A percentile compares a stretch with the other conserved stretches of the same genome.
Evolutionary conservation across 176 grass and related monocot genomes (phyloP).

Genomic region (Triticum timopheevii): DNA sequence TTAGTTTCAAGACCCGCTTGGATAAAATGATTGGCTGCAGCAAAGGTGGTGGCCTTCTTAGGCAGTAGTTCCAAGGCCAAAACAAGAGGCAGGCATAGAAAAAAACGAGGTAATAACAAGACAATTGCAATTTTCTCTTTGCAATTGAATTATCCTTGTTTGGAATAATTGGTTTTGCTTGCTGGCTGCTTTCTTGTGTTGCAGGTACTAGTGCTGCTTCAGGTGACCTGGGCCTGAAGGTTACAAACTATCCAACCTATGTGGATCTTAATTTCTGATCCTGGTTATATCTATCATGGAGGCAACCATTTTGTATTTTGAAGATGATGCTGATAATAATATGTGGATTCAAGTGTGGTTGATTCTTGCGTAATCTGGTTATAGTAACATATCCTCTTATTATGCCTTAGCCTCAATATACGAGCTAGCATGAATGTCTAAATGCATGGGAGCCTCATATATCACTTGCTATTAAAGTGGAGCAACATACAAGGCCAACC

Average conservation of each 20-base stretch:
- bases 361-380: too few relatives aligned
- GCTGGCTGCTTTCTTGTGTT: not conserved
- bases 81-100: not conserved
- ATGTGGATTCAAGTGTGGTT: not conserved
- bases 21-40: not conserved
- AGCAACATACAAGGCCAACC: too few relatives aligned
- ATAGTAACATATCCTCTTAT: not conserved
- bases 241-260: not conserved
- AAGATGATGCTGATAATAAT: not conserved
- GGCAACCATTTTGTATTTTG: not conserved
- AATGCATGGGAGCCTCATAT: too few relatives aligned
- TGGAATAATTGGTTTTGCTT: not conserved
- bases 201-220: not conserved
- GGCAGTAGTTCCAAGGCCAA: not conserved
- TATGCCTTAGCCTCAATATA: not conserved
- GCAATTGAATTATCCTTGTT: not conserved
- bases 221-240: not conserved
- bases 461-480: too few relatives aligned
- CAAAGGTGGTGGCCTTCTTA: not conserved
- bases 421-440: not conserved
- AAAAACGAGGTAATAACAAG: not conserved
- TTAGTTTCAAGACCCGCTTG: conserved; percentile 46
- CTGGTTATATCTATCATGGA: not conserved
- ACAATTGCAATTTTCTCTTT: accelerated
- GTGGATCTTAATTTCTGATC: not conserved